Evolutionary conservation across 2,329 filamentous ascomycete genomes (phyloP).

Genomic region (Chrysoporthe cubensis): DNA sequence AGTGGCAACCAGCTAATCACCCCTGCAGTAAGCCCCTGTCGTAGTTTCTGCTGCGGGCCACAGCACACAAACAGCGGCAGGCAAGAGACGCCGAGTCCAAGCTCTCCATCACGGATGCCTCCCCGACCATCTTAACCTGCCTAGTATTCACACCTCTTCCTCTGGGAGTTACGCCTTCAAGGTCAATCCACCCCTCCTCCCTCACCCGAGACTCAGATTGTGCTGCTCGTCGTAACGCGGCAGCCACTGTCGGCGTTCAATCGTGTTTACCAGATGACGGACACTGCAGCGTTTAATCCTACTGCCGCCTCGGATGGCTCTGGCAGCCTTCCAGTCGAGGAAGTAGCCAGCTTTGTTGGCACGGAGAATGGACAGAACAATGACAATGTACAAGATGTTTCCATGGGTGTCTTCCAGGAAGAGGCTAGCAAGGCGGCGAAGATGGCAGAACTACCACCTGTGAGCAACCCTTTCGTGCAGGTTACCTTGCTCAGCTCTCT

Average conservation of each 20-base stretch:
- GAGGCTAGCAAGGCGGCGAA: constrained; percentile 18
- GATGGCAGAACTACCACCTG: constrained; percentile 5
- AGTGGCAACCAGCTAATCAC: background rate
- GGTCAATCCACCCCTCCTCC: background rate
- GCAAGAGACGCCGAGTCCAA: background rate
- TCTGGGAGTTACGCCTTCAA: background rate
- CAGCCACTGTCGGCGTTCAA: background rate
- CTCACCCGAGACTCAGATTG: no score
- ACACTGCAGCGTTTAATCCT: constrained; percentile 17
- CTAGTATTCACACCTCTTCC: background rate
- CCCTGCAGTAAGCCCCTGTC: background rate
- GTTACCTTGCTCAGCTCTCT: background rate
- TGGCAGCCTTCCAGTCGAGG: background rate
- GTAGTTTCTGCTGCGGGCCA: background rate
- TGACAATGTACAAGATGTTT: constrained; percentile 18
- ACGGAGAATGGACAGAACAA: constrained; percentile 10
- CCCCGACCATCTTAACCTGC: background rate
- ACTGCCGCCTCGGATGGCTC: constrained; percentile 8
- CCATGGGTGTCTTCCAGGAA: constrained; percentile 17
- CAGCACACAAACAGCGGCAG: background rate
- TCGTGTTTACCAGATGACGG: constrained; percentile 13
- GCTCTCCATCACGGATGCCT: background rate
- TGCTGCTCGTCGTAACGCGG: background rate
- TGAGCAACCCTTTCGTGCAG: constrained; percentile 9
- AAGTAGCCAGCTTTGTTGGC: background rate